Percentiles rank a stretch among this genome's conserved stretches.
Conservation (phyloP, 441 rosid genomes). For the Flueggea neowawraea region DNA sequence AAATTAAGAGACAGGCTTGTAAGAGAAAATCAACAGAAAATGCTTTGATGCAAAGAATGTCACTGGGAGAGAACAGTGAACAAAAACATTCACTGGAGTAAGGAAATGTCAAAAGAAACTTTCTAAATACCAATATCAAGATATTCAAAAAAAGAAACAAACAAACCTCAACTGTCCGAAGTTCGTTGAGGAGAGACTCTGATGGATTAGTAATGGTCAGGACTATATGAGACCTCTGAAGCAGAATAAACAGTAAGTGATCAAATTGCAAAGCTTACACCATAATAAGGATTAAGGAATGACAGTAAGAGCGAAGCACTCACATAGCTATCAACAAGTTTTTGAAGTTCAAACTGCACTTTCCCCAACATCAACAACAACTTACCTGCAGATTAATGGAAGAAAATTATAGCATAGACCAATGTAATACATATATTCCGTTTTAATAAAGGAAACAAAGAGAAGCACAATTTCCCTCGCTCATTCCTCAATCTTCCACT, state of each 20-base stretch:
- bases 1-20: constrained; percentile 19
- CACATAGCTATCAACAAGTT: constrained; percentile 89
- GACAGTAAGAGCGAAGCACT: constrained; percentile 25
- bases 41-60: not conserved
- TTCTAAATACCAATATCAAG: too few species aligned
- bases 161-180: constrained; percentile 96
- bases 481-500: too few species aligned
- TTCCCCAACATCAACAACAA: constrained; percentile 72
- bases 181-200: constrained; percentile 91
- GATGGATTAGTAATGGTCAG: constrained; percentile 90
- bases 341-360: constrained; percentile 85
- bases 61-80: not conserved
- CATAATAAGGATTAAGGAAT: too few species aligned
- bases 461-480: too few species aligned
- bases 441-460: not conserved
- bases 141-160: not conserved
- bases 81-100: too few species aligned
- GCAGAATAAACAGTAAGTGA: constrained; percentile 4
- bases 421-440: not conserved
- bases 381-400: constrained; percentile 50
- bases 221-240: constrained; percentile 83
- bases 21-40: constrained; percentile 12
- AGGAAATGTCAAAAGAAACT: too few species aligned
- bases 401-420: constrained; percentile 10
- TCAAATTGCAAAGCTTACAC: too few species aligned